A percentile compares a stretch with the other conserved stretches of the same genome.
These are phyloP conservation scores for Allium sativum DNA, from an alignment of 106 monocot genomes.

Conservation along the genomic window DNA sequence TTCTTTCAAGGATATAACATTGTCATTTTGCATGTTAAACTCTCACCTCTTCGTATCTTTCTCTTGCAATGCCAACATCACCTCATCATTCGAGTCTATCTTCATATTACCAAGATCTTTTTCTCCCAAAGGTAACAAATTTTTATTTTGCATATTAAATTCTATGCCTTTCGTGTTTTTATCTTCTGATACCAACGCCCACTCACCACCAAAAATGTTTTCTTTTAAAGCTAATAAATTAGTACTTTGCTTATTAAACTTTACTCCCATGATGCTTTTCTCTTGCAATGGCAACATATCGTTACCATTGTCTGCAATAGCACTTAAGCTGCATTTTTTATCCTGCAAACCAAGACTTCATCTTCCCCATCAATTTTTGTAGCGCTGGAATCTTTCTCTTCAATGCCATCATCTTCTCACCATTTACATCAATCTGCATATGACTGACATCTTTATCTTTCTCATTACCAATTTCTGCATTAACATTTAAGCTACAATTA, in stretches of 20 bases:
- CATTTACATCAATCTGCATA: not conserved
- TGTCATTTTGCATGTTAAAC: not conserved
- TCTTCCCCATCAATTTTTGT: not conserved
- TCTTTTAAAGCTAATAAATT: not conserved
- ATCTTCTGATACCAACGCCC: not conserved
- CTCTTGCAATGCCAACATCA: not conserved
- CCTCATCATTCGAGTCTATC: not conserved
- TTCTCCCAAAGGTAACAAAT: not conserved
- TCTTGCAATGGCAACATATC: not conserved
- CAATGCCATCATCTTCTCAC: not conserved
- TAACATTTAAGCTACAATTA: not conserved
- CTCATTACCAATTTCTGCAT: not conserved
- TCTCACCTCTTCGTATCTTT: not conserved
- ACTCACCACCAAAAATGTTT: not conserved
- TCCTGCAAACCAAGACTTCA: not conserved
- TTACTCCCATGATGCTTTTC: not conserved
- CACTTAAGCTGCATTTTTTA: not conserved
- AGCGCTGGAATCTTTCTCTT: not conserved
- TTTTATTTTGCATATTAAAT: not conserved
- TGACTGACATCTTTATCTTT: too few relatives aligned
- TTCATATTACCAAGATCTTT: not conserved
- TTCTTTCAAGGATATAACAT: not conserved
- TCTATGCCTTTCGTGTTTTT: not conserved
- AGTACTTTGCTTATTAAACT: not conserved
- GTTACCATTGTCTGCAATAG: not conserved